A percentile compares a stretch with the other conserved stretches of the same genome.
These are phyloP conservation scores for Solanum verrucosum DNA, from an alignment of 257 asterid genomes.

Conservation along the genomic window DNA sequence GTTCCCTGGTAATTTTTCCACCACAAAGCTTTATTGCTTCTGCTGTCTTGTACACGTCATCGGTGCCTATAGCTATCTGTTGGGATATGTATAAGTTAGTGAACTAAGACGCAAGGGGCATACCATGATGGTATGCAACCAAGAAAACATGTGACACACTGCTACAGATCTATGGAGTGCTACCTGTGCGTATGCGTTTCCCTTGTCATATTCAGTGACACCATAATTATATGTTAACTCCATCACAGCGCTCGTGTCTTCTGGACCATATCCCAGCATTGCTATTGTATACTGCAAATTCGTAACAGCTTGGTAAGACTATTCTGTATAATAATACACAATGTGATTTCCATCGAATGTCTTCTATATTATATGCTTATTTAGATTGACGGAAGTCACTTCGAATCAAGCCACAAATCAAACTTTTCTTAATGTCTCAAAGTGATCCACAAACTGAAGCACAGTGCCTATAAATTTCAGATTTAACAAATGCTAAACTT, in stretches of 20 bases:
- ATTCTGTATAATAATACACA: not conserved
- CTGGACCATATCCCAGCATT: constrained; percentile 63
- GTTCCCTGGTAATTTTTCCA: constrained; percentile 77
- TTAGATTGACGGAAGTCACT: not conserved
- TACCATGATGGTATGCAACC: not conserved
- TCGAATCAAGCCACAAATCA: not conserved
- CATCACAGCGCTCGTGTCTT: constrained; percentile 46
- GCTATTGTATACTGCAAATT: constrained; percentile 51
- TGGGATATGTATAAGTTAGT: not conserved
- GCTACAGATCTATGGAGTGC: not conserved
- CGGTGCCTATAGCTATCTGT: constrained; percentile 94
- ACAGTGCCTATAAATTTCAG: not conserved
- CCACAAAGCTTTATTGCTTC: constrained; percentile 73
- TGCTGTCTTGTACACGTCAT: constrained; percentile 87
- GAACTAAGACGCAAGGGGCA: not conserved
- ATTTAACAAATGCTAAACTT: not conserved
- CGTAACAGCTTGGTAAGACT: not conserved
- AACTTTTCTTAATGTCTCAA: not conserved
- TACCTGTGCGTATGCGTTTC: constrained; percentile 70
- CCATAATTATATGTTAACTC: constrained; percentile 65
- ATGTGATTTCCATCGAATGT: not conserved
- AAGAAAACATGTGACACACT: not conserved
- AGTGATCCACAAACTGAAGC: not conserved
- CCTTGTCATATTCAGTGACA: constrained; percentile 48
- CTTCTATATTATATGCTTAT: not conserved